phyloP scores from a whole-genome alignment of 371 early-diverging fungal species.

The Mucor irregularis region DNA sequence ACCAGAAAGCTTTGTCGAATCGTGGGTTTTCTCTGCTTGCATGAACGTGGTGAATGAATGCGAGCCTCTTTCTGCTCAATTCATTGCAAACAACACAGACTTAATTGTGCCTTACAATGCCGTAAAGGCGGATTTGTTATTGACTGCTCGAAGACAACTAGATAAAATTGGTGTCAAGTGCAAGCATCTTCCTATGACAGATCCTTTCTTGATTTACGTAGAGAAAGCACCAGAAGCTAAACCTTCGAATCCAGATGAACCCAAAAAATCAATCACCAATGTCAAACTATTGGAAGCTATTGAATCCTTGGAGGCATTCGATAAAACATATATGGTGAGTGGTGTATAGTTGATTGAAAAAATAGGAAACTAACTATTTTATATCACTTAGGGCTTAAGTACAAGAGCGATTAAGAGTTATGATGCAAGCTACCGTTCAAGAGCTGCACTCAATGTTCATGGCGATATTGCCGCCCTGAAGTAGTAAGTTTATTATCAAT shows the following conservation, averaged over 20 bases:
- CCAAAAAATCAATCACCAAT: conserved; percentile 57
- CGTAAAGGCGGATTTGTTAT: conserved; percentile 76
- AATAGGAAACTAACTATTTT: not conserved
- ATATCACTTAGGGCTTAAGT: conserved; percentile 34
- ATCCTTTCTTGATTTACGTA: conserved; percentile 60
- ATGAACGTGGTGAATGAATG: conserved; percentile 78
- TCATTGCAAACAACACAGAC: conserved; percentile 42
- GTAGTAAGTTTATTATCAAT: conserved; percentile 58
- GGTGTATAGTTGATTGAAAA: conserved; percentile 1
- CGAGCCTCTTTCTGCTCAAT: conserved; percentile 62
- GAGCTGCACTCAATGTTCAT: conserved; percentile 65
- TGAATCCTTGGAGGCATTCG: conserved; percentile 64
- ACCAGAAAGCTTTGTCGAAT: conserved; percentile 66
- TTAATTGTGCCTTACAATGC: conserved; percentile 63
- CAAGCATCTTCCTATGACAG: conserved; percentile 51
- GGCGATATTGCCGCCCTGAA: conserved; percentile 78
- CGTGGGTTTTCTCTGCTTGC: conserved; percentile 82
- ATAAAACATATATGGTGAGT: conserved; percentile 70
- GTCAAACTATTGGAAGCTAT: conserved; percentile 66
- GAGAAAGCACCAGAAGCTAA: conserved; percentile 26
- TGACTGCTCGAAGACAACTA: conserved; percentile 74
- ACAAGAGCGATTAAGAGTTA: conserved; percentile 71
- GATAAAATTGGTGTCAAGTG: conserved; percentile 71
- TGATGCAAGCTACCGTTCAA: conserved; percentile 62
- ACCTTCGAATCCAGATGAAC: conserved; percentile 10